Evolutionary conservation across 768 basidiomycete genomes (phyloP).

Genomic region (Suillus clintonianus): DNA sequence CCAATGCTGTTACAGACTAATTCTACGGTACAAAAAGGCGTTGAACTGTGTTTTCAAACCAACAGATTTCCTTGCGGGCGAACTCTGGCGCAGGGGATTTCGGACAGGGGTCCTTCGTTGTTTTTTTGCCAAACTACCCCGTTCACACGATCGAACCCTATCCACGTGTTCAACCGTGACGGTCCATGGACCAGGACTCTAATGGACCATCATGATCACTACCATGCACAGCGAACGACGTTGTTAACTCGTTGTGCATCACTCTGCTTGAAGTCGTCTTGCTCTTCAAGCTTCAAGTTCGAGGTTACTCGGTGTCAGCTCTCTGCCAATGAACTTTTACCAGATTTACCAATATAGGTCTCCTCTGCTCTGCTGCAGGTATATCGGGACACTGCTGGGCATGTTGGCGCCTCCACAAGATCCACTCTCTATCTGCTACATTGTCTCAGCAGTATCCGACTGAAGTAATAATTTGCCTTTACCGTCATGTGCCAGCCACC

Average conservation of each 20-base stretch:
- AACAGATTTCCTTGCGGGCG: background rate
- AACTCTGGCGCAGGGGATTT: constrained; percentile 4
- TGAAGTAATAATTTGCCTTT: background rate
- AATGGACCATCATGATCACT: background rate
- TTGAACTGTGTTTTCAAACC: background rate
- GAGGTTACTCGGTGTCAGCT: background rate
- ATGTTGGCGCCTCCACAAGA: constrained; percentile 1
- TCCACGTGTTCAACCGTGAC: constrained; percentile 4
- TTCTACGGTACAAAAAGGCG: constrained; percentile 1
- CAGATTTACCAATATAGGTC: constrained; percentile 24
- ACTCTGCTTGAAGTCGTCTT: background rate
- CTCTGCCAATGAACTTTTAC: background rate
- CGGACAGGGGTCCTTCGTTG: constrained; percentile 7
- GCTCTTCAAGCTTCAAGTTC: too few species aligned
- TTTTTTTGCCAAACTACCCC: constrained; percentile 6
- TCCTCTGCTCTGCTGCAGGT: constrained; percentile 18
- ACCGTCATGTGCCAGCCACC: background rate
- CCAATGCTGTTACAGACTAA: background rate
- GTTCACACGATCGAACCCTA: constrained; percentile 6
- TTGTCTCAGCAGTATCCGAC: background rate
- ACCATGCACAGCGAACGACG: background rate
- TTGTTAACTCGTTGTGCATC: background rate
- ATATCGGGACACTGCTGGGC: constrained; percentile 6
- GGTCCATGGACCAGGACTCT: constrained; percentile 1
- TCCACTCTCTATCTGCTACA: constrained; percentile 5